Evolutionary conservation across 768 basidiomycete species (phyloP), one percentile per base, ranked within the genome.

Genomic region (Antrodiella citrinella): DNA sequence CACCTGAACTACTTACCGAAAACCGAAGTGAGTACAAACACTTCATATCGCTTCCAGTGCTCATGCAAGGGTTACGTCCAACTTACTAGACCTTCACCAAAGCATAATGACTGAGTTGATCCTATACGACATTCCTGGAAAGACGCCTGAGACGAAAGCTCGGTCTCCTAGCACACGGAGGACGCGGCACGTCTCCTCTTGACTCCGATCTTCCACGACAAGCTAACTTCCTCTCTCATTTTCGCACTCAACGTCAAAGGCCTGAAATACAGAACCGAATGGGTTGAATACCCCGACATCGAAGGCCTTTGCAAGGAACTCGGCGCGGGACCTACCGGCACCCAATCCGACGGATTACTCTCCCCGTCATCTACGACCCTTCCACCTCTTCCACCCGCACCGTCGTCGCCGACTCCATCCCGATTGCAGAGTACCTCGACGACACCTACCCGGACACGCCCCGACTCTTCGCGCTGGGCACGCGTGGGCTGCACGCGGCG

Each of bases 241-340:
- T 57, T 49, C 48, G 66, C 67, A 4, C 56, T 73, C 47, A 72
- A 73, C 51, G 62, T 66, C 61, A 75, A 76, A 54, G 59, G 61
- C 21, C 43, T 73, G 20, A 58, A 70, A 1, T 74, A 74, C 62
- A 69, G 65, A 55, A 78, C 77, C 3, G 67, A 71, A 42, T 77
- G 74, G 72, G 59, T 80, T 48, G 77, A 80, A 51, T 75, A 69
- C 52, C 73, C 73, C 2, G 75, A 81, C 47, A 73, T 82, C 46
- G 69, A 62, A 46, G 22, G 46, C 0, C 55, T 62, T 43, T 61
- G 61, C 58, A 65, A 65, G 49, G 62, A 69, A 48, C 50, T 72
- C 19, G 69, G 71, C 1, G 69, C 72, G 1, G 49, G 57, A 1
- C 68, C 74, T 10, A 73, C 70, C 0, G 41, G 38, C 13, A 59